Evolutionary conservation across 2,329 filamentous ascomycete genomes (phyloP).

Genomic region (Fusarium brachygibbosum): DNA sequence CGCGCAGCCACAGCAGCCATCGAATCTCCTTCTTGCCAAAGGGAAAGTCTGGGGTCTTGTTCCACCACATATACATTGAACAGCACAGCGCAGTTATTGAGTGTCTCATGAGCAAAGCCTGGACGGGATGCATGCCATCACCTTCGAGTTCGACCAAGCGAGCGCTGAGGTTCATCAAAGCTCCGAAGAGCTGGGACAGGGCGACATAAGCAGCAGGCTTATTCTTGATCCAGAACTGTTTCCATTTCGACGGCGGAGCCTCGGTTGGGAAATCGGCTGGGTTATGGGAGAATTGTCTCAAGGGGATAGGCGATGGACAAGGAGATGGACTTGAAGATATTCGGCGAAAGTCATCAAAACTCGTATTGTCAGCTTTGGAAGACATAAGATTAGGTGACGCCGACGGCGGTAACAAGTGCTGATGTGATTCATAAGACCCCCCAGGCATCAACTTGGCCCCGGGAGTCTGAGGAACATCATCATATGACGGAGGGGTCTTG

Average conservation of each 20-base stretch:
- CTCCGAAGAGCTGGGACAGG: conserved; percentile 82
- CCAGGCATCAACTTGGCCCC: conserved; percentile 32
- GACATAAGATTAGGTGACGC: conserved; percentile 24
- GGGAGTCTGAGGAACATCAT: conserved; percentile 34
- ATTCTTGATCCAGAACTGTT: conserved; percentile 71
- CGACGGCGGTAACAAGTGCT: conserved; percentile 30
- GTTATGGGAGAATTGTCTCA: conserved; percentile 26
- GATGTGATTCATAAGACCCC: conserved; percentile 25
- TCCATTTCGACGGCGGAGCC: conserved; percentile 44
- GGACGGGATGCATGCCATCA: conserved; percentile 82
- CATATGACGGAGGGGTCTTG: conserved; percentile 35
- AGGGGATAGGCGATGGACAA: conserved; percentile 44
- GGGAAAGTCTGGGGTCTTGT: conserved; percentile 75
- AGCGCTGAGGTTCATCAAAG: conserved; percentile 87
- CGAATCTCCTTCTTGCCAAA: conserved; percentile 77
- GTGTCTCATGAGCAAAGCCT: conserved; percentile 87
- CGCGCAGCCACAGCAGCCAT: conserved; percentile 75
- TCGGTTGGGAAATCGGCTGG: conserved; percentile 15
- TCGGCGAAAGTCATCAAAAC: conserved; percentile 42
- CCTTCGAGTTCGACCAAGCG: conserved; percentile 80
- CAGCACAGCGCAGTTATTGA: conserved; percentile 76
- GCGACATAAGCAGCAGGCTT: conserved; percentile 81
- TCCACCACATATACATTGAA: conserved; percentile 80
- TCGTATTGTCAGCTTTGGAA: conserved; percentile 35
- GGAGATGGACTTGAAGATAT: conserved; percentile 45